Evolutionary conservation across 148 eudicot genomes (phyloP).

Genomic region (Chenopodium quinoa): DNA sequence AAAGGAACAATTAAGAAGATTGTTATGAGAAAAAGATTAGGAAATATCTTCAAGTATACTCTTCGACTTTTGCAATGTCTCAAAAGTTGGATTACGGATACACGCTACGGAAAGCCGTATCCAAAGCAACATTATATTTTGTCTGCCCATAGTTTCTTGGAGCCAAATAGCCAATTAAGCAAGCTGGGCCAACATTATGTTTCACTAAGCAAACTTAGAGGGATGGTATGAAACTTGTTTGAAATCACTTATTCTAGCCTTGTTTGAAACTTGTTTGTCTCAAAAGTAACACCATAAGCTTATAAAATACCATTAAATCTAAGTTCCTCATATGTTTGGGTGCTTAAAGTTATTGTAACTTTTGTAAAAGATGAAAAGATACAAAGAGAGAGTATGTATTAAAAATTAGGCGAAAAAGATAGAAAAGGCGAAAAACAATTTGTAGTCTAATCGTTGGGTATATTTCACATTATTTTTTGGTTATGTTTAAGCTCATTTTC

Average conservation of each 20-base stretch:
- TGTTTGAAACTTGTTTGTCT: too few relatives aligned
- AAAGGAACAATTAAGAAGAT: not conserved
- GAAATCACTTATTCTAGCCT: too few relatives aligned
- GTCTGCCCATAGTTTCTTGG: slow-evolving; percentile 9
- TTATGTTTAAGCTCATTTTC: too few relatives aligned
- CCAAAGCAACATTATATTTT: slow-evolving; percentile 1
- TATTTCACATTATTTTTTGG: not conserved
- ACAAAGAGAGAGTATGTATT: not conserved
- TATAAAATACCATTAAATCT: too few relatives aligned
- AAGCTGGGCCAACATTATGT: too few relatives aligned
- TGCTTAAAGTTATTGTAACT: not conserved
- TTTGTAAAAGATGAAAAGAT: not conserved
- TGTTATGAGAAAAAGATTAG: not conserved
- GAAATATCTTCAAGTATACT: slow-evolving; percentile 19
- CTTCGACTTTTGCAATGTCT: slow-evolving; percentile 5
- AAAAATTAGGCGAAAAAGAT: not conserved
- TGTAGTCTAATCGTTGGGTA: not conserved
- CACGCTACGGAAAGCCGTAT: not conserved
- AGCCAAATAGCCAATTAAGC: slow-evolving; percentile 1
- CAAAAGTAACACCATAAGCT: too few relatives aligned
- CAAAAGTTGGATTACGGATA: slow-evolving; percentile 16
- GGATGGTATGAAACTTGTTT: too few relatives aligned
- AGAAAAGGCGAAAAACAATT: too few relatives aligned
- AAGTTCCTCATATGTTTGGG: not conserved
- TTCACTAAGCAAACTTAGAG: too few relatives aligned